These are phyloP conservation scores for Alternaria alternata DNA, from an alignment of 2,329 filamentous ascomycete species.

Conservation along the genomic window DNA sequence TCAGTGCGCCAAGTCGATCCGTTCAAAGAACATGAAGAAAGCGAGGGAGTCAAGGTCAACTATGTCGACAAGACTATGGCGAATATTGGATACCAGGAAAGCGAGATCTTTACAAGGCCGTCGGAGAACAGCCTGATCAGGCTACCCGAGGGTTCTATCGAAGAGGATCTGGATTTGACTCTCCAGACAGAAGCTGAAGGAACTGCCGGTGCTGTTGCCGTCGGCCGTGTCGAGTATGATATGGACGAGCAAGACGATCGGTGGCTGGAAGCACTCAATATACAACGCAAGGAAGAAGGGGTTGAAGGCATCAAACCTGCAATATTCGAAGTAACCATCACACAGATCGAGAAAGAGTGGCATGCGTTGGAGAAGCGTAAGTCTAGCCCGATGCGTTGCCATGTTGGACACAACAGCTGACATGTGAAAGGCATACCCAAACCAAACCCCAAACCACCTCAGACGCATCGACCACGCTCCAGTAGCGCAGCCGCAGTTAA, in stretches of 20 bases:
- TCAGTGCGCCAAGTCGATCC: constrained; percentile 79
- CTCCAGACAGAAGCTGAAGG: constrained; percentile 68
- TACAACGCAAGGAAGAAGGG: constrained; percentile 74
- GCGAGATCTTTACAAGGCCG: constrained; percentile 83
- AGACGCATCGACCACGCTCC: constrained; percentile 90
- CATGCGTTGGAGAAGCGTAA: constrained; percentile 88
- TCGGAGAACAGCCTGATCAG: constrained; percentile 72
- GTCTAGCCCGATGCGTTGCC: constrained; percentile 11
- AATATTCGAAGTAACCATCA: constrained; percentile 97
- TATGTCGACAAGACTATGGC: constrained; percentile 98
- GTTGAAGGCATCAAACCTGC: constrained; percentile 88
- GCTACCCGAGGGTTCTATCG: constrained; percentile 67
- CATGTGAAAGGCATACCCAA: constrained; percentile 75
- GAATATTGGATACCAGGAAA: constrained; percentile 94
- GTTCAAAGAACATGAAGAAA: constrained; percentile 83
- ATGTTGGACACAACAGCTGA: constrained; percentile 10
- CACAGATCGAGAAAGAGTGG: constrained; percentile 99
- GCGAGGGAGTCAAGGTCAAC: constrained; percentile 82
- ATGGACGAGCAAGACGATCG: constrained; percentile 99
- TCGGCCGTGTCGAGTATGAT: constrained; percentile 94
- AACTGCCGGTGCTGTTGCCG: constrained; percentile 57
- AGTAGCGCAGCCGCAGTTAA: constrained; percentile 96
- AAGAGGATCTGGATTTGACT: constrained; percentile 68
- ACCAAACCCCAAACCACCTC: constrained; percentile 92
- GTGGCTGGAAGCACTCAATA: constrained; percentile 89